These are phyloP conservation scores for Scheffersomyces spartinae DNA, from an alignment of 805 yeast species.

Conservation along the genomic window DNA sequence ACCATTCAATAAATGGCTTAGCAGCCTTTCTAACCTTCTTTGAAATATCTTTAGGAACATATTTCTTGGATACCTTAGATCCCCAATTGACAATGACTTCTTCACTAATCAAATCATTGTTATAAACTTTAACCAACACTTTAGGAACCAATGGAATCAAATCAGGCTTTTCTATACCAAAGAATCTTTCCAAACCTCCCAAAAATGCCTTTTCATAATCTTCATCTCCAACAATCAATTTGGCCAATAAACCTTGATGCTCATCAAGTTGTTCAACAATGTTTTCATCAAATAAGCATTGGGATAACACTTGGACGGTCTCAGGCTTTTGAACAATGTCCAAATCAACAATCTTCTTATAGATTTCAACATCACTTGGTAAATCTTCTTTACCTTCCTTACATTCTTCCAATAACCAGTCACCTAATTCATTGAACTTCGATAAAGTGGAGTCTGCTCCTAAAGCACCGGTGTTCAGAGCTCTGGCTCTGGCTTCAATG, in stretches of 20 bases:
- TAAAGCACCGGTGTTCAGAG: conserved; percentile 56
- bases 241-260: conserved; percentile 76
- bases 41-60: conserved; percentile 81
- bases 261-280: conserved; percentile 59
- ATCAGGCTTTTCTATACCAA: conserved; percentile 67
- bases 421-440: conserved; percentile 72
- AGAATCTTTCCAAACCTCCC: conserved; percentile 91
- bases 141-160: conserved; percentile 69
- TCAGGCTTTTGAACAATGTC: conserved; percentile 62
- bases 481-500: conserved; percentile 80
- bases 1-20: conserved; percentile 91
- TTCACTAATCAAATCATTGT: conserved; percentile 75
- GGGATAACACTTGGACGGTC: conserved; percentile 86
- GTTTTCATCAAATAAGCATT: conserved; percentile 71
- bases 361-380: conserved; percentile 83
- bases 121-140: conserved; percentile 70
- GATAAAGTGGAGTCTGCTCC: conserved; percentile 13
- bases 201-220: conserved; percentile 79
- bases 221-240: conserved; percentile 48
- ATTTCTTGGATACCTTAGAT: conserved; percentile 82
- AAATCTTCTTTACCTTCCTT: conserved; percentile 46
- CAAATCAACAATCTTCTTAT: conserved; percentile 75
- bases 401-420: conserved; percentile 58
- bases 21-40: conserved; percentile 95
- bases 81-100: conserved; percentile 79